Conservation (phyloP, 805 yeast species). For the Teunomyces gatunensis region DNA sequence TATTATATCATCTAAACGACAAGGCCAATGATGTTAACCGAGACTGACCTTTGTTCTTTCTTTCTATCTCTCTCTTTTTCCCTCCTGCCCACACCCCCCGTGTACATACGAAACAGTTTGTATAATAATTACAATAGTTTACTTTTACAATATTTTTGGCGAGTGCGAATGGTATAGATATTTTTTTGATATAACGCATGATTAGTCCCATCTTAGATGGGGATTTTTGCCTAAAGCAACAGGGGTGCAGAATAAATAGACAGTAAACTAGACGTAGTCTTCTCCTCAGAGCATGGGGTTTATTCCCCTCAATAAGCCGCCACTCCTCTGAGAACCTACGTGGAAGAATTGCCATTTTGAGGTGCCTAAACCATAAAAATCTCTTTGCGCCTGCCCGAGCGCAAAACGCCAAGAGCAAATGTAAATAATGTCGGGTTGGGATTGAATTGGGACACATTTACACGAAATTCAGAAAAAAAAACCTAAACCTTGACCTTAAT, state of each 20-base stretch:
- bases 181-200: background rate
- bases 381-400: background rate
- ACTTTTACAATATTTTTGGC: background rate
- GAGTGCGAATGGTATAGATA: background rate
- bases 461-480: background rate
- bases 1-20: constrained; percentile 2
- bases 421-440: background rate
- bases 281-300: background rate
- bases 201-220: background rate
- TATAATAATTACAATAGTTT: background rate
- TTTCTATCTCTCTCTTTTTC: too few relatives aligned
- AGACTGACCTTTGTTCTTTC: background rate
- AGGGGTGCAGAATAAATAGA: background rate
- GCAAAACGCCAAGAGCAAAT: background rate
- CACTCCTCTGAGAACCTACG: background rate
- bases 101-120: constrained; percentile 1
- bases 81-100: background rate
- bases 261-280: background rate
- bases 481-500: background rate
- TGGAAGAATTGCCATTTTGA: background rate
- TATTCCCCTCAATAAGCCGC: background rate
- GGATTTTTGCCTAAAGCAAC: background rate
- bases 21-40: background rate
- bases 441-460: background rate
- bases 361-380: background rate